Conservation (phyloP, 106 monocot genomes). For the Acorus gramineus region DNA sequence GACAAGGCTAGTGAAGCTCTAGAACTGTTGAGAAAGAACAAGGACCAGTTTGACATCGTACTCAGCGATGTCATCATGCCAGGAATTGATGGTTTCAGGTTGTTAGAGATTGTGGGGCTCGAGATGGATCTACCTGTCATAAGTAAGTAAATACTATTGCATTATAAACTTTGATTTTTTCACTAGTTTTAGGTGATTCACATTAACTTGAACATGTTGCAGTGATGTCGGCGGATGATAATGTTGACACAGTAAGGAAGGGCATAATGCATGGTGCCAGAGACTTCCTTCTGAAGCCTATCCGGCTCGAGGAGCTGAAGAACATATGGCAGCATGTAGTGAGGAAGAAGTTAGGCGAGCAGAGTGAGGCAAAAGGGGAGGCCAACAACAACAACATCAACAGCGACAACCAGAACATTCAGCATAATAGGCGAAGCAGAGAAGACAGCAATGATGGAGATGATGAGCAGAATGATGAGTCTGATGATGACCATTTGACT, state of each 20-base stretch:
- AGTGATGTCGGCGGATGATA: slow-evolving; percentile 26
- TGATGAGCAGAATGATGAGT: slow-evolving; percentile 1
- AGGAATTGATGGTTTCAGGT: slow-evolving; percentile 31
- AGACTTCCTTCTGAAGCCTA: slow-evolving; percentile 29
- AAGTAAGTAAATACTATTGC: slow-evolving; percentile 10
- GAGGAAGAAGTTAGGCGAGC: slow-evolving; percentile 2
- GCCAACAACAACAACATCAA: neutral
- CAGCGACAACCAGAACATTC: neutral
- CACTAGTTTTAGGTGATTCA: neutral
- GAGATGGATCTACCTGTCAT: slow-evolving; percentile 32
- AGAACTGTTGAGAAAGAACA: slow-evolving; percentile 20
- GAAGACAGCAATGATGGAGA: neutral
- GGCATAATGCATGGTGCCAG: slow-evolving; percentile 24
- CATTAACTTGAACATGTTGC: slow-evolving; percentile 1
- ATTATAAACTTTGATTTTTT: neutral
- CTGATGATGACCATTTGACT: slow-evolving; percentile 2
- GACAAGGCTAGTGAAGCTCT: slow-evolving; percentile 15
- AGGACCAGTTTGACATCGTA: slow-evolving; percentile 20
- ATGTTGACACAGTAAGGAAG: slow-evolving; percentile 20
- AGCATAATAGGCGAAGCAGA: neutral
- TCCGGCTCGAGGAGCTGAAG: slow-evolving; percentile 20
- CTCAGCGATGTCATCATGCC: slow-evolving; percentile 36
- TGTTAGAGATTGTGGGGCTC: slow-evolving; percentile 16
- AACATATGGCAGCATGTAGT: slow-evolving; percentile 35
- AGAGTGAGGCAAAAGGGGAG: neutral